Evolutionary conservation across 1,284 basidiomycete species (phyloP).

Genomic region (Chalciporus sp.): DNA sequence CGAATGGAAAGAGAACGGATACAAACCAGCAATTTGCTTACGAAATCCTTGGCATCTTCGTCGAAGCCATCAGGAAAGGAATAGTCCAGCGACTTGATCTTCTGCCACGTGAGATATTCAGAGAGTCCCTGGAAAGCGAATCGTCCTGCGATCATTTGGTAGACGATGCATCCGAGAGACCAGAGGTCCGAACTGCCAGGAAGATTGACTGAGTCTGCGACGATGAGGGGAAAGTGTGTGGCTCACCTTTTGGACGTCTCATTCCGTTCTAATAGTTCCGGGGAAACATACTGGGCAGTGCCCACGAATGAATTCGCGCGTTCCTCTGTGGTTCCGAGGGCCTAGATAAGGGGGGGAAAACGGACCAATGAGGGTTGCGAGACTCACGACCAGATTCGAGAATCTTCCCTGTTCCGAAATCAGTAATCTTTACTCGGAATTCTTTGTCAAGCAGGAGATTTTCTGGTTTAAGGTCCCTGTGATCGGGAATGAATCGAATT

Average conservation of each 20-base stretch:
- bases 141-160: slow-evolving; percentile 93
- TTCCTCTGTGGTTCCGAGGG: slow-evolving; percentile 38
- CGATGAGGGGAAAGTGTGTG: background rate
- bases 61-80: slow-evolving; percentile 76
- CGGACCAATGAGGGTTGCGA: background rate
- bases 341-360: slow-evolving; percentile 6
- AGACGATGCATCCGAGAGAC: slow-evolving; percentile 96
- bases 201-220: slow-evolving; percentile 2
- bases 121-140: slow-evolving; percentile 90
- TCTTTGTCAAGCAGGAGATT: slow-evolving; percentile 87
- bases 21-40: slow-evolving; percentile 64
- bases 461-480: slow-evolving; percentile 87
- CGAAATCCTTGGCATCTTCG: slow-evolving; percentile 65
- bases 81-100: slow-evolving; percentile 77
- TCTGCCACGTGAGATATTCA: slow-evolving; percentile 83
- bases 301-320: slow-evolving; percentile 89
- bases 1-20: background rate
- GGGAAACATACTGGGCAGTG: slow-evolving; percentile 94
- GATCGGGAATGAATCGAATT: background rate
- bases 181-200: slow-evolving; percentile 86
- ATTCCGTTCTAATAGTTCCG: slow-evolving; percentile 84
- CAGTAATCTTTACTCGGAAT: slow-evolving; percentile 91
- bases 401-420: slow-evolving; percentile 96
- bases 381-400: slow-evolving; percentile 58
- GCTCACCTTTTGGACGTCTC: slow-evolving; percentile 69